Base-by-base conservation (phyloP, 1,284 basidiomycete genomes). In the Spongiforma sp. region DNA sequence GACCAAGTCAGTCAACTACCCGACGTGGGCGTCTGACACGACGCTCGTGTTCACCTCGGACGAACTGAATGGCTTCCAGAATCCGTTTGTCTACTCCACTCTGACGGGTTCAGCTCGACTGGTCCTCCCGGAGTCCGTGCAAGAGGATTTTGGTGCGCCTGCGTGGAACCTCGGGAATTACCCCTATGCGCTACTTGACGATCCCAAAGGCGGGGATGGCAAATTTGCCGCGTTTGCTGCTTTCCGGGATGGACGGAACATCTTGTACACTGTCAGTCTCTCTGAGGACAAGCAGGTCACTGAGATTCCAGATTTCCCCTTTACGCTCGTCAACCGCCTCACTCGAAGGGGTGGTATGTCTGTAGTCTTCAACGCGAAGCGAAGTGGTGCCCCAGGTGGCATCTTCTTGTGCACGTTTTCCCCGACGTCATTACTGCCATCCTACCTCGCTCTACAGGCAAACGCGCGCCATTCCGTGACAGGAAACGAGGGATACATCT, bases 21-120 rank as follows among this genome's bases (percentile, higher is more conserved):
- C 89, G 1, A 68, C 80, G 6, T 95, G 93, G 93, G 76, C 83
- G 4, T 81, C 80, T 55, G 76, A 84, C 60, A 80, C 85, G 24
- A 83, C 78, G 1, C 78, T 95, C n/a, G 72, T 91, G 21, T 94
- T 89, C 78, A 86, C 87, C 24, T 85, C 81, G 48, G 93, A 94
- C 70, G 79, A 81, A 57, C 84, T 87, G 0, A 73, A 76, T 15
- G 75, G 73, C 12, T 94, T 83, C 71, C 81, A 86, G 60, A 93
- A 93, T 69, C 90, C 91, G 0, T 93, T 87, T 82, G 80, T 75
- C 46, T 89, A 86, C 73, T 74, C 72, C 30, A 72, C 72, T 11
- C 2, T 26, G 21, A 71, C 70, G 1, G 65, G 79, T 1, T 66
- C 79, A 32, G 61, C 86, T 4, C 63, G 48, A 32, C 73, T 73